Conservation (phyloP, 108 stramenopile species). For the Cyclotella baltica region DNA sequence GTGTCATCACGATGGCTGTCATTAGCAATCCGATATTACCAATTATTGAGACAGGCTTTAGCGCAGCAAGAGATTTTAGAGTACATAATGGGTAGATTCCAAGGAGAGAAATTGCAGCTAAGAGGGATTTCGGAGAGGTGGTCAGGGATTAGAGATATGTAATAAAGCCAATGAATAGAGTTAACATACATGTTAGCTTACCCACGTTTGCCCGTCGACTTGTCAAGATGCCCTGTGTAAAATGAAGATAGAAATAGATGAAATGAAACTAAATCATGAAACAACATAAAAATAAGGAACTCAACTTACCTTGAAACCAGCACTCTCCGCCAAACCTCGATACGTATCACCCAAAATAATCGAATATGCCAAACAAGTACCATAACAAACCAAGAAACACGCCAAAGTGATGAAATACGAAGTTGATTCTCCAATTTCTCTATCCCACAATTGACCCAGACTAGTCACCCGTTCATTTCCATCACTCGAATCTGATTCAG, state of each 20-base stretch:
- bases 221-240: slow-evolving; percentile 38
- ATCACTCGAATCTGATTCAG: slow-evolving; percentile 9
- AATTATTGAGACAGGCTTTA: slow-evolving; percentile 74
- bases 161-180: too few relatives aligned
- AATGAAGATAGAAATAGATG: neutral
- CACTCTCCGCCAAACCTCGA: slow-evolving; percentile 51
- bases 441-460: slow-evolving; percentile 90
- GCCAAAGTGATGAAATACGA: slow-evolving; percentile 80
- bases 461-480: slow-evolving; percentile 26
- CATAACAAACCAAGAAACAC: slow-evolving; percentile 77
- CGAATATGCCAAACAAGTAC: slow-evolving; percentile 81
- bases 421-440: slow-evolving; percentile 60
- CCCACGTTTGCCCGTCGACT: slow-evolving; percentile 63
- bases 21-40: slow-evolving; percentile 72
- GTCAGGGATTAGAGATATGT: too few relatives aligned
- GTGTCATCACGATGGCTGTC: slow-evolving; percentile 73
- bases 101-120: slow-evolving; percentile 56
- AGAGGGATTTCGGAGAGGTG: too few relatives aligned
- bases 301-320: slow-evolving; percentile 36
- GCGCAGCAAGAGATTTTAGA: slow-evolving; percentile 65
- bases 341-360: slow-evolving; percentile 88
- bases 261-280: neutral
- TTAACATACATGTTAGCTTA: too few relatives aligned
- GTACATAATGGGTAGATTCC: slow-evolving; percentile 75
- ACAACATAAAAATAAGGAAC: neutral